Conservation (phyloP, 2,329 filamentous ascomycete species). For the Aureobasidium sp. region DNA sequence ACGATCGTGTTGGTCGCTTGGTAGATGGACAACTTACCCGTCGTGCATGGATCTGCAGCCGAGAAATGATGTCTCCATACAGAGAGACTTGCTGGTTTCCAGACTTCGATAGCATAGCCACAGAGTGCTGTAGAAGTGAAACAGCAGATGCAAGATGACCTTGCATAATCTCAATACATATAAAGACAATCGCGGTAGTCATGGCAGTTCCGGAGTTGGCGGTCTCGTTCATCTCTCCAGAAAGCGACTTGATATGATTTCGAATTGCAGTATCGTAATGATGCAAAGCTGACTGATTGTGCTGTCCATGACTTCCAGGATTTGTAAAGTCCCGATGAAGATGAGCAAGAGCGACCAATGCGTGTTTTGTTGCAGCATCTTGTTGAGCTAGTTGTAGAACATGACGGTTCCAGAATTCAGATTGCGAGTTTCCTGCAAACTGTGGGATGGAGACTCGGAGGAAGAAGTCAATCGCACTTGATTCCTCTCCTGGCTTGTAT, state of each 20-base stretch:
- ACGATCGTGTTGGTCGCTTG: too few species aligned
- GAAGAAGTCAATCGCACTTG: constrained; percentile 6
- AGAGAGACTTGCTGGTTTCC: neutral
- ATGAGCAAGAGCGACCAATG: neutral
- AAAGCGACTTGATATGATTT: neutral
- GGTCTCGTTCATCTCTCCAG: neutral
- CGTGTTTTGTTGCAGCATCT: neutral
- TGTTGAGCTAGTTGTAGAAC: constrained; percentile 1
- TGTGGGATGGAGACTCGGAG: constrained; percentile 5
- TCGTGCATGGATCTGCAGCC: neutral
- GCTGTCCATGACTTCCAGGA: neutral
- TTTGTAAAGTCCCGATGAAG: neutral
- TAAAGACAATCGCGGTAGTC: constrained; percentile 4
- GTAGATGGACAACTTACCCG: neutral
- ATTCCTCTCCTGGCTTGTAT: constrained; percentile 5
- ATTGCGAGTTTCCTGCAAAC: neutral
- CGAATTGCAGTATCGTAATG: constrained; percentile 12
- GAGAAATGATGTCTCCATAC: neutral
- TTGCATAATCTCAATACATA: constrained; percentile 13
- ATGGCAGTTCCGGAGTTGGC: neutral
- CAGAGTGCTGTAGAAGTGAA: neutral
- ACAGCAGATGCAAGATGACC: constrained; percentile 13
- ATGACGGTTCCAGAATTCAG: constrained; percentile 7
- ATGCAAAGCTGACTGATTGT: neutral
- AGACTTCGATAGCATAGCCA: neutral